phyloP scores from a whole-genome alignment of 495 filamentous ascomycete genomes.

The Lasiosphaeria ovina region DNA sequence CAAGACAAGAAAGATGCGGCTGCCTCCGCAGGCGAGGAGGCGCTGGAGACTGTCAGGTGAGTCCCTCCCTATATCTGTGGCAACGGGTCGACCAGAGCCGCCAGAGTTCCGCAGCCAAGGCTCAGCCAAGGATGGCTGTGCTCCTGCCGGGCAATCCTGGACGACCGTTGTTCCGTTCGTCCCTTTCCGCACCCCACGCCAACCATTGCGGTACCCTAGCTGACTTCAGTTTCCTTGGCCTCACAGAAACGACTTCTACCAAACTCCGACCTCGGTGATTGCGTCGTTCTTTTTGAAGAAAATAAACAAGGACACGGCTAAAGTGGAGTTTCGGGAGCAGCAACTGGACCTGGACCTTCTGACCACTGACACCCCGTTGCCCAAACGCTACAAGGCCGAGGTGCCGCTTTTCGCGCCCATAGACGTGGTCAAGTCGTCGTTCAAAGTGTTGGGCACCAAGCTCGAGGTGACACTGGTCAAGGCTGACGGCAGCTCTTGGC shows the following conservation, averaged over 20 bases:
- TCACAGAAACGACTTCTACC: conserved; percentile 86
- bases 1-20: conserved; percentile 35
- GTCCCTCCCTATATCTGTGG: conserved; percentile 15
- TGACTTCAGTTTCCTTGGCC: not conserved
- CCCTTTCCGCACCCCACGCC: conserved; percentile 7
- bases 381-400: conserved; percentile 73
- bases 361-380: conserved; percentile 65
- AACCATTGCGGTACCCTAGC: conserved; percentile 5
- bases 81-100: conserved; percentile 18
- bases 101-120: conserved; percentile 26
- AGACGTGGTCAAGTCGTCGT: conserved; percentile 67
- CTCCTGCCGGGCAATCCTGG: conserved; percentile 16
- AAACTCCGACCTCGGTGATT: conserved; percentile 80
- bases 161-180: conserved; percentile 2
- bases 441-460: conserved; percentile 92
- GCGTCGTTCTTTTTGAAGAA: conserved; percentile 95
- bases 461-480: conserved; percentile 83
- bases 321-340: conserved; percentile 60
- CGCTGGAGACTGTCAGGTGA: conserved; percentile 69
- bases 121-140: conserved; percentile 33
- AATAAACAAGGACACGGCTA: conserved; percentile 77
- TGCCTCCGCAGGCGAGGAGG: conserved; percentile 52
- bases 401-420: conserved; percentile 77
- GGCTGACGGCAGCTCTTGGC: conserved; percentile 81
- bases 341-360: conserved; percentile 71